phyloP scores from a whole-genome alignment of 2,329 filamentous ascomycete species.

The Pseudogymnoascus sp. region DNA sequence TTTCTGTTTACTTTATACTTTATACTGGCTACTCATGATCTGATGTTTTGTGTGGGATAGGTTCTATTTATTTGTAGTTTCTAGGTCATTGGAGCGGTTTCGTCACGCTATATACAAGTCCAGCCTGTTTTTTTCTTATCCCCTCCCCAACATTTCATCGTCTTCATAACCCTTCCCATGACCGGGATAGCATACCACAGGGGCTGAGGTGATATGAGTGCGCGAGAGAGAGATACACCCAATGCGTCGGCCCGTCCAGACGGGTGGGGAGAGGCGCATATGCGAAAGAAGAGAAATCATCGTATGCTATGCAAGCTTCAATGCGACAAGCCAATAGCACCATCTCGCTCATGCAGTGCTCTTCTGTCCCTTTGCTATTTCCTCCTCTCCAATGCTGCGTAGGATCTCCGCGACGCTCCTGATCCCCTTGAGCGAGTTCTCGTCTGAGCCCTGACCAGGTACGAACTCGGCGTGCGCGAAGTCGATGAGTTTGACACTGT shows the following conservation, averaged over 20 bases:
- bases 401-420: conserved; percentile 65
- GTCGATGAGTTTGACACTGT: conserved; percentile 82
- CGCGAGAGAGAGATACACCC: not conserved
- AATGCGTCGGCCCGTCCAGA: not conserved
- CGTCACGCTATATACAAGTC: conserved; percentile 6
- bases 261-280: not conserved
- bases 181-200: not conserved
- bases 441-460: conserved; percentile 73
- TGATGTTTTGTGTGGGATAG: not conserved
- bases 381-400: conserved; percentile 8
- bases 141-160: not conserved
- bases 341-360: not conserved
- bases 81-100: conserved; percentile 2
- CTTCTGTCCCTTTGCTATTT: not conserved
- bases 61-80: conserved; percentile 5
- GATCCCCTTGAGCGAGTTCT: conserved; percentile 72
- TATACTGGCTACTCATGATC: not conserved
- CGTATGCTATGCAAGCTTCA: not conserved
- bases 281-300: not conserved
- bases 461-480: conserved; percentile 87
- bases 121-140: not conserved
- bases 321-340: conserved; percentile 2
- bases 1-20: not conserved
- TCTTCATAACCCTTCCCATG: not conserved
- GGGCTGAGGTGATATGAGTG: not conserved